Evolutionary conservation across 768 basidiomycete species (phyloP), one percentile per base, ranked within the genome.

Genomic region (Lactifluus subvellereus): DNA sequence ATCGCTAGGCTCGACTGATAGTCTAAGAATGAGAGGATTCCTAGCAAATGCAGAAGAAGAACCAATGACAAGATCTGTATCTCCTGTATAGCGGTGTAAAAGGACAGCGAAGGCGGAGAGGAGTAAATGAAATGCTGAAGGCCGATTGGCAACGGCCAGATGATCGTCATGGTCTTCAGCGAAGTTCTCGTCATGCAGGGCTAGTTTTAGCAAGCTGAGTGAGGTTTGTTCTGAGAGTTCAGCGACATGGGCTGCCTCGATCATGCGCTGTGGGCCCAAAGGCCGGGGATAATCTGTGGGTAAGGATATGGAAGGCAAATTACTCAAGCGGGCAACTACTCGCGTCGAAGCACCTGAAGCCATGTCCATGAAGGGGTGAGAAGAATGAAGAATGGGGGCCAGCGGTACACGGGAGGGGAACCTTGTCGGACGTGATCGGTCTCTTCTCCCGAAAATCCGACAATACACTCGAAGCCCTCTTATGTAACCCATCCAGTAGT

Each of bases 201-300:
- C 90, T 51, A 97, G 85, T 72, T 91, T 90, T 62, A 95, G 80
- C 50, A 96, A 79, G 69, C 87, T 82, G n/a, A 86, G 78, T 1
- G 87, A 87, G 10, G 91, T 84, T 67, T 86, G 84, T 61, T 85
- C 81, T 43, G 91, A 83, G 54, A 98, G 82, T 63, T 87, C 79
- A 48, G 87, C 79, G 11, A 81, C 69, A 71, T 94, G 85, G 6
- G 83, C 87, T 11, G 94, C 88, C 70, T 98, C 96, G 71, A 99
- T 87, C 20, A 94, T 78, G 69, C 84, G 89, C 74, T 85, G 82
- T 18, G 83, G 76, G 18, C 82, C 85, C 6, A 86, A 78, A 33
- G 91, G 87, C 59, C 95, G 79, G 3, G 96, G 95, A 73, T 97
- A 99, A 74, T 98, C 97, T 0, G 96, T 96, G 0, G 97, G 96